Evolutionary conservation across 2,329 filamentous ascomycete species (phyloP), one percentile per base, ranked within the genome.

Genomic region (Periconia sp.): DNA sequence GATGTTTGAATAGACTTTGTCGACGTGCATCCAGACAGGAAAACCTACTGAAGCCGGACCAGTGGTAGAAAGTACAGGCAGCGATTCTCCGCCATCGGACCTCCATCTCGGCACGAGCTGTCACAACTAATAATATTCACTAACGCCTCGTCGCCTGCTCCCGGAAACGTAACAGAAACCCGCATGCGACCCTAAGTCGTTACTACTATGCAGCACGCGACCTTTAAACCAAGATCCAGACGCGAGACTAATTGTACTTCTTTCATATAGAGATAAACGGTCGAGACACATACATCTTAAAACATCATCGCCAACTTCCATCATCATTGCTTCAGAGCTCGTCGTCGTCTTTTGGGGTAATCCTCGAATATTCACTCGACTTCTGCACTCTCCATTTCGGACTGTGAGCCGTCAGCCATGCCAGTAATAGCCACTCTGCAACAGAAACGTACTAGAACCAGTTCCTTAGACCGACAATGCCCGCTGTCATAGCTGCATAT

Each of bases 401-500:
- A 59, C 61, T 65, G 40, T 47, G 17, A 25, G 24, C 34, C 47
- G 48, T 63, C 55, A 65, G 59, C 55, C 40, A 33, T 21, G 36
- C 39, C 28, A 40, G n/a, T n/a, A 28, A 19, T 24, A 28, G n/a
- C 22, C 22, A 47, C 50, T 29, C 15, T 26, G 17, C 25, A 11
- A 3, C 4, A 6, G 18, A 8, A 7, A 40, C 28, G n/a, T 35
- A 41, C 31, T 36, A 41, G 24, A 35, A 36, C 52, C 71, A 73
- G 50, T 83, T 84, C 64, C 65, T 79, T 37, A 71, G 64, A 1
- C 67, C 75, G 7, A 84, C 78, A 54, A 84, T 78, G 2, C 72
- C 78, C 21, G 78, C 81, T 25, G 73, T 73, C 12, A 73, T 76
- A 1, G 76, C 71, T 1, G 79, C 79, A 63, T 78, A 83, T 8